phyloP scores from a whole-genome alignment of 352 stramenopile genomes.

The Phytopythium oedochilum region DNA sequence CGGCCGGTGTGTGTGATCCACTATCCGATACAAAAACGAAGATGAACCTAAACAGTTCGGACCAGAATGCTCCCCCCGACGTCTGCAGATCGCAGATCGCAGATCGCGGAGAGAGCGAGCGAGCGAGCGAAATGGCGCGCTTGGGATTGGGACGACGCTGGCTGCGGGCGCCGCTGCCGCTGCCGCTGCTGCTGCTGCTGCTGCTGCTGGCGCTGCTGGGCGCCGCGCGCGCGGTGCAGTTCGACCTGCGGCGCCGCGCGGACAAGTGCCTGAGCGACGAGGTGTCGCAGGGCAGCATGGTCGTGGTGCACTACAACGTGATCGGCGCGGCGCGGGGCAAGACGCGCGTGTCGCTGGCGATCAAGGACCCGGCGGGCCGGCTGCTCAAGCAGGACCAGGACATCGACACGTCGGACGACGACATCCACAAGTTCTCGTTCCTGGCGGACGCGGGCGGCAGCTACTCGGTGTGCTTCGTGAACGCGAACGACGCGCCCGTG shows the following conservation, averaged over 20 bases:
- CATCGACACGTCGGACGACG: slow-evolving; percentile 75
- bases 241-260: slow-evolving; percentile 55
- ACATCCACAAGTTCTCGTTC: slow-evolving; percentile 85
- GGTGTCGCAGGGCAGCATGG: slow-evolving; percentile 65
- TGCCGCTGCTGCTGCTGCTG: slow-evolving; percentile 19
- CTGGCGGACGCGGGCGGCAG: slow-evolving; percentile 58
- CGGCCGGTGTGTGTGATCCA: too few species aligned
- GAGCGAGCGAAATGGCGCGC: too few species aligned
- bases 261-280: slow-evolving; percentile 88
- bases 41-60: too few species aligned
- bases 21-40: too few species aligned
- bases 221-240: slow-evolving; percentile 54
- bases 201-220: slow-evolving; percentile 25
- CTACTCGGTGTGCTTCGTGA: slow-evolving; percentile 82
- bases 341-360: slow-evolving; percentile 60
- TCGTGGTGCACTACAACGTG: slow-evolving; percentile 84
- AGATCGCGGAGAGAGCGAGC: too few species aligned
- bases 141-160: too few species aligned
- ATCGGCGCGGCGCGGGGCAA: slow-evolving; percentile 58
- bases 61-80: too few species aligned
- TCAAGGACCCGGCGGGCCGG: slow-evolving; percentile 72
- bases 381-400: slow-evolving; percentile 83
- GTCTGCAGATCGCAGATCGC: too few species aligned
- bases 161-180: too few species aligned
- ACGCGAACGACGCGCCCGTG: slow-evolving; percentile 64